A percentile compares a stretch with the other conserved stretches of the same genome.
Evolutionary conservation across 2,329 filamentous ascomycete genomes (phyloP).

Genomic region (Capronia americana): DNA sequence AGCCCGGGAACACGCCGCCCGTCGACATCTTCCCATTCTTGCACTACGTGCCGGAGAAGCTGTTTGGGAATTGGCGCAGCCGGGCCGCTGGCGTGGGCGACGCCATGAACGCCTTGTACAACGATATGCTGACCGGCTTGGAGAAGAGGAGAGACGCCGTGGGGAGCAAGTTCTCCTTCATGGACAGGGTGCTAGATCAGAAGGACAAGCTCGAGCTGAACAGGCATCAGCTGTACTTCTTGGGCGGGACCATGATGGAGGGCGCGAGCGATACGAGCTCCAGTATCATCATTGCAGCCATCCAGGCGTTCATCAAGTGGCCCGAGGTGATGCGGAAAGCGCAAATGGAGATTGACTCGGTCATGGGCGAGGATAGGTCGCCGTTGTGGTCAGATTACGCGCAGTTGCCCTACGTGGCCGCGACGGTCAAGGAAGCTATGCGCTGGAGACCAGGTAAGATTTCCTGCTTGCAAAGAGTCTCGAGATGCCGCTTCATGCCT

Average conservation of each 20-base stretch:
- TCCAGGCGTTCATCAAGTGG: slow-evolving; percentile 56
- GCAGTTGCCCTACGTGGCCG: slow-evolving; percentile 45
- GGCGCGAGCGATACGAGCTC: slow-evolving; percentile 52
- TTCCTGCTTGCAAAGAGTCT: neutral
- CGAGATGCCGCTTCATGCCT: neutral
- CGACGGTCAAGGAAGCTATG: slow-evolving; percentile 44
- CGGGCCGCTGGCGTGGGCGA: slow-evolving; percentile 48
- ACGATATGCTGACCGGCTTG: slow-evolving; percentile 45
- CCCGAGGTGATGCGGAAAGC: slow-evolving; percentile 54
- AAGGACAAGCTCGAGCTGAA: slow-evolving; percentile 42
- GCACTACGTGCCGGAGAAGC: slow-evolving; percentile 50
- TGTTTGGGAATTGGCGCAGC: slow-evolving; percentile 51
- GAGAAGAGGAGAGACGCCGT: slow-evolving; percentile 43
- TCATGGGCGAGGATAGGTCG: slow-evolving; percentile 45
- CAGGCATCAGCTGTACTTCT: slow-evolving; percentile 51
- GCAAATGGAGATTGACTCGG: slow-evolving; percentile 52
- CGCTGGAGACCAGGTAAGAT: slow-evolving; percentile 47
- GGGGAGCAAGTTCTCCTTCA: slow-evolving; percentile 44
- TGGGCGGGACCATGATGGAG: slow-evolving; percentile 42
- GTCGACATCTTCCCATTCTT: slow-evolving; percentile 57
- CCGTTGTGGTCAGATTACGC: slow-evolving; percentile 45
- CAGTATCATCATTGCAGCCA: slow-evolving; percentile 48
- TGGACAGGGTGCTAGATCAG: slow-evolving; percentile 52
- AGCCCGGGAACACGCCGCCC: slow-evolving; percentile 57
- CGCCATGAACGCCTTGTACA: slow-evolving; percentile 53